A percentile compares a stretch with the other conserved stretches of the same genome.
Evolutionary conservation across 2,329 filamentous ascomycete species (phyloP).

Genomic region (Rutstroemia sydowiana): DNA sequence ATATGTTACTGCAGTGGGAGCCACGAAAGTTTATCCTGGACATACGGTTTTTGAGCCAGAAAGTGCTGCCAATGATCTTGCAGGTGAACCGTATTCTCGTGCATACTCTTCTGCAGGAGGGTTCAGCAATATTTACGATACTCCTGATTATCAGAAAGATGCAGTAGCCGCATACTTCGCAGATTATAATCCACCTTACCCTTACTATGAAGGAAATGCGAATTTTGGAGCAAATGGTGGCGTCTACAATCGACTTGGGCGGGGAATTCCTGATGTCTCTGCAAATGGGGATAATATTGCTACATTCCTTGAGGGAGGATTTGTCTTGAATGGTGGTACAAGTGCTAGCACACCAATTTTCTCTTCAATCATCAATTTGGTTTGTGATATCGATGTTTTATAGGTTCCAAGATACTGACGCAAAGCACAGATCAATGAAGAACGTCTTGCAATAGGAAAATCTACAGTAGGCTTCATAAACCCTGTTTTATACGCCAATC

Average conservation of each 20-base stretch:
- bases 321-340: constrained; percentile 4
- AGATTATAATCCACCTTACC: constrained; percentile 20
- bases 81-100: constrained; percentile 35
- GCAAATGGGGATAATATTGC: constrained; percentile 33
- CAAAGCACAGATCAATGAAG: constrained; percentile 31
- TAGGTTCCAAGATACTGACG: neutral
- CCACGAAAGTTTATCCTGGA: constrained; percentile 39
- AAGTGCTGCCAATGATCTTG: constrained; percentile 28
- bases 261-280: constrained; percentile 42
- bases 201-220: constrained; percentile 15
- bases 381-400: neutral
- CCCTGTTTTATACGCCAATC: constrained; percentile 26
- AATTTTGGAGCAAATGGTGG: constrained; percentile 34
- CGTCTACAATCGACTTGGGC: constrained; percentile 38
- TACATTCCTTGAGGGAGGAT: neutral
- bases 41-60: constrained; percentile 31
- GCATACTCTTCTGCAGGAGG: constrained; percentile 67
- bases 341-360: constrained; percentile 10
- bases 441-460: constrained; percentile 30
- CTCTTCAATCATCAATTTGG: constrained; percentile 9
- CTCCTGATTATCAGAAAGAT: constrained; percentile 41
- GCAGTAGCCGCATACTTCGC: constrained; percentile 23
- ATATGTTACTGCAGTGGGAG: constrained; percentile 45
- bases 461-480: constrained; percentile 35
- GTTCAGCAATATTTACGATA: constrained; percentile 50